These are phyloP conservation scores for Candida nemodendra DNA, from an alignment of 805 yeast genomes.

Conservation along the genomic window DNA sequence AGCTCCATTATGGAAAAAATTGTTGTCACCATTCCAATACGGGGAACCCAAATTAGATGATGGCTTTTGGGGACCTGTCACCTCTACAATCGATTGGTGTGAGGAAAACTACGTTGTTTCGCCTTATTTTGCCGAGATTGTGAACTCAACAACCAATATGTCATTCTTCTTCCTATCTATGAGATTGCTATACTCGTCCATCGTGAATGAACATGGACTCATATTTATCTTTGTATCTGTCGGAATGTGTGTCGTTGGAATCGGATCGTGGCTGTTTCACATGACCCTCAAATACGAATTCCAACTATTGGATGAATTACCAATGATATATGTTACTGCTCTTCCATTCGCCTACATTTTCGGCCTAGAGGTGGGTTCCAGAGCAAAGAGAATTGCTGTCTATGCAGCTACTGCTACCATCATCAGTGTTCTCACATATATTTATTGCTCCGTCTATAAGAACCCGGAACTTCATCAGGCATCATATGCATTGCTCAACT, in stretches of 20 bases:
- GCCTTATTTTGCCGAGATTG: constrained; percentile 79
- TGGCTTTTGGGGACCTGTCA: constrained; percentile 77
- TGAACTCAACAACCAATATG: constrained; percentile 81
- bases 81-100: constrained; percentile 97
- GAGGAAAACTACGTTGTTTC: constrained; percentile 94
- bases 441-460: constrained; percentile 49
- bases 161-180: constrained; percentile 41
- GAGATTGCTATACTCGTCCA: constrained; percentile 47
- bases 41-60: constrained; percentile 17
- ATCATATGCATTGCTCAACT: constrained; percentile 72
- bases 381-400: constrained; percentile 5
- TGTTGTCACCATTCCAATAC: constrained; percentile 15
- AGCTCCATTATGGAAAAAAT: neutral
- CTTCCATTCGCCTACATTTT: constrained; percentile 59
- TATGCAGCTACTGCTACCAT: constrained; percentile 15
- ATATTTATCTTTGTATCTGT: constrained; percentile 67
- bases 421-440: constrained; percentile 35
- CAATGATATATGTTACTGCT: constrained; percentile 95
- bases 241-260: constrained; percentile 83
- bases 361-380: constrained; percentile 20
- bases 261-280: constrained; percentile 92
- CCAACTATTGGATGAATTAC: constrained; percentile 88
- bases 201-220: constrained; percentile 57
- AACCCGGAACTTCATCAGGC: constrained; percentile 87
- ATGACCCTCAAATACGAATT: constrained; percentile 87